Conservation (phyloP, 345 rosid genomes). For the Brassica napus region DNA sequence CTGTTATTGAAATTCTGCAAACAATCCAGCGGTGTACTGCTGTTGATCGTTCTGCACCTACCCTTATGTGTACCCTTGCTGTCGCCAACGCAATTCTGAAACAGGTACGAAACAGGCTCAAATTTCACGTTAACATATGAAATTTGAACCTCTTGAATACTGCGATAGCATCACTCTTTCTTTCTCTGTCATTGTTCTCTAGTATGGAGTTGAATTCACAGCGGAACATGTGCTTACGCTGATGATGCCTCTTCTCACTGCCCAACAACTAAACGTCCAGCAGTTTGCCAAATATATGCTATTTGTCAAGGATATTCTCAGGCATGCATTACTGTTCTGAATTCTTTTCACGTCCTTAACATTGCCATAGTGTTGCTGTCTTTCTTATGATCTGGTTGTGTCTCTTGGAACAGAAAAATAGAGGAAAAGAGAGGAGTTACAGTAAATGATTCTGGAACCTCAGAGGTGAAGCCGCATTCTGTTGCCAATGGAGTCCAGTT, state of each 20-base stretch:
- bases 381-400: not conserved
- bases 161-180: conserved; percentile 12
- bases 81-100: conserved; percentile 85
- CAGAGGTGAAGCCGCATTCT: conserved; percentile 52
- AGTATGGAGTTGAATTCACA: conserved; percentile 89
- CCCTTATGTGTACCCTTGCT: conserved; percentile 96
- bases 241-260: conserved; percentile 80
- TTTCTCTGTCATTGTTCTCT: conserved; percentile 34
- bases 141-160: not conserved
- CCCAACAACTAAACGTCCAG: conserved; percentile 89
- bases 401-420: conserved; percentile 59
- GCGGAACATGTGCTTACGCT: conserved; percentile 90
- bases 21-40: conserved; percentile 93
- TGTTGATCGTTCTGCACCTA: conserved; percentile 93
- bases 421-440: conserved; percentile 84
- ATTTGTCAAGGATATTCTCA: conserved; percentile 85
- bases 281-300: conserved; percentile 94
- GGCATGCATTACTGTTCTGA: conserved; percentile 43
- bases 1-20: conserved; percentile 70
- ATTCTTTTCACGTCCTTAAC: not conserved
- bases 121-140: not conserved
- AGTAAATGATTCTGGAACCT: conserved; percentile 60
- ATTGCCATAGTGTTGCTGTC: not conserved
- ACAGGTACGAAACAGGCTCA: conserved; percentile 51
- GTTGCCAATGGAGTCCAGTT: conserved; percentile 52